Evolutionary conservation across 192 early-diverging fungal genomes (phyloP).

Genomic region (Irineochytrium annulatum): DNA sequence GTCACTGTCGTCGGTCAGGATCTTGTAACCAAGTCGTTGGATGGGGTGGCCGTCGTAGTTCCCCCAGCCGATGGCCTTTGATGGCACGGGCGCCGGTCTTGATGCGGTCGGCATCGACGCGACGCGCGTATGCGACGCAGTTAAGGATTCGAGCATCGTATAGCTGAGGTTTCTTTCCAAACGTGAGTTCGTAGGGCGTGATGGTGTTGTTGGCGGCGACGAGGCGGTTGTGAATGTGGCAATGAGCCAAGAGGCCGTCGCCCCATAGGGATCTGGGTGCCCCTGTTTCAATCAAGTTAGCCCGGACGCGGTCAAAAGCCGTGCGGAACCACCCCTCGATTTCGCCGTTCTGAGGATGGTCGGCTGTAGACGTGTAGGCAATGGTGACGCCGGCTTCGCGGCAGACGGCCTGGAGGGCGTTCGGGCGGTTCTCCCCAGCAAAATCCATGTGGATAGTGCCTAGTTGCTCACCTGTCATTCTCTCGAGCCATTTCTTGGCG

Average conservation of each 20-base stretch:
- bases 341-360: constrained; percentile 8
- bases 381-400: background rate
- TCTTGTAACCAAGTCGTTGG: background rate
- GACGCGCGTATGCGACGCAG: constrained; percentile 3
- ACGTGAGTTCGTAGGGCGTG: constrained; percentile 8
- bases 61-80: constrained; percentile 5
- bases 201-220: background rate
- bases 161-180: background rate
- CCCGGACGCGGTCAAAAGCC: constrained; percentile 3
- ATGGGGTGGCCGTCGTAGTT: background rate
- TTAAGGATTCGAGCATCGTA: background rate
- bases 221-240: background rate
- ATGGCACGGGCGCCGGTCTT: background rate
- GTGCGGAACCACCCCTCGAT: constrained; percentile 16
- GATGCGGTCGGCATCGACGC: background rate
- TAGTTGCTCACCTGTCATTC: no score
- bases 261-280: background rate
- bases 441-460: no score
- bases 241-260: background rate
- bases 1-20: background rate
- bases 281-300: background rate
- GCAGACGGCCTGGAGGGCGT: background rate
- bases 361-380: background rate
- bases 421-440: no score
- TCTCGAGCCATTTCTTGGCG: no score